Base-by-base conservation (phyloP, 108 stramenopile species). In the Licmophora abbreviata region DNA sequence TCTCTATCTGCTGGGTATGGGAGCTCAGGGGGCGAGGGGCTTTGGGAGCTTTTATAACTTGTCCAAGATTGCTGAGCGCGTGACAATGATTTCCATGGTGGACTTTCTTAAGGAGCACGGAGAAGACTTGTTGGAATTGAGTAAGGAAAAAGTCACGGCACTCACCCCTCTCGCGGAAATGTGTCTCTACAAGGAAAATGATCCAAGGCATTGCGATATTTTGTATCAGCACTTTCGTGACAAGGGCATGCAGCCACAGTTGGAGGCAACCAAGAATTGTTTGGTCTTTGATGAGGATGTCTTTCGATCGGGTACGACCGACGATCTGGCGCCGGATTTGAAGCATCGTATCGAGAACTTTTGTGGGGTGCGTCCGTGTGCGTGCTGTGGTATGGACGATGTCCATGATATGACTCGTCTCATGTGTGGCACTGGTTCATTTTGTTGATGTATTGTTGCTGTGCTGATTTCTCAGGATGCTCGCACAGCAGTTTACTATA, bases 1-100 rank as follows among this genome's bases (percentile, higher is more conserved):
- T 1, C 51, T 88, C 27, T 94, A 94, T 58, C 37, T 94, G 8
- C 53, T 94, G 45, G 66, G 73, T 21, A 50, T 58, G 17, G 59
- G 64, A 21, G 59, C 49, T 29, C 68, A 65, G 21, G 56, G 66
- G 40, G 64, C 57, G 6, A 44, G 63, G 31, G 45, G 41, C 29
- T 76, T 80, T 51, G 74, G 63, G 3, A 67, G 64, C 29, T 81
- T 81, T 50, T 55, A 71, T 14, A 22, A 18, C 37, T 14, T 38
- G 21, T 14, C 44, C 22, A n/a, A 29, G 17, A n/a, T 44, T 28
- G 17, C 27, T 44, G 10, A 53, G 26, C n/a, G 10, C 6, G 25
- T 49, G 31, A 27, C 18, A 3, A 43, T 78, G 20, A 80, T 79
- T 14, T 55, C 78, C 12, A 66, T 76, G 52, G 58, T 51, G 46